Evolutionary conservation across 106 monocot species (phyloP).

Genomic region (Alisma plantagoaquatica): DNA sequence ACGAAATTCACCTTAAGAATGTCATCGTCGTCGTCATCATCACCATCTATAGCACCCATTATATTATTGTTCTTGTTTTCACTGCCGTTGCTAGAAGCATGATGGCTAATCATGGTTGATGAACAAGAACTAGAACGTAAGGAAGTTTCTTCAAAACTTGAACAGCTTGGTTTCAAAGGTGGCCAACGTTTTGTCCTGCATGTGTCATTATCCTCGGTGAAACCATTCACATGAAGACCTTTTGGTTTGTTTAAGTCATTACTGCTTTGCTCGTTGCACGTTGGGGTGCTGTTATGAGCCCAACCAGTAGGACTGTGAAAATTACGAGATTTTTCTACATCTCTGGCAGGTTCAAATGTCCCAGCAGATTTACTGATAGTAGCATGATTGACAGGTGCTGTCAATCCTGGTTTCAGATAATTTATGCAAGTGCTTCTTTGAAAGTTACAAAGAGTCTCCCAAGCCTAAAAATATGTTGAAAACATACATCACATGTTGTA

Average conservation of each 20-base stretch:
- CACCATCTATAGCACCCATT: conserved; percentile 46
- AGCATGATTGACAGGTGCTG: conserved; percentile 21
- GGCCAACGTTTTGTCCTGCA: conserved; percentile 8
- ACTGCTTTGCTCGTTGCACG: conserved; percentile 12
- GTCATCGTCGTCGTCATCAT: too few relatives aligned
- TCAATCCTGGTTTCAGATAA: conserved; percentile 68
- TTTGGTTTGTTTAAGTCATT: conserved; percentile 2
- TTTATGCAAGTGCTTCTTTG: conserved; percentile 24
- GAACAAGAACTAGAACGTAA: conserved; percentile 6
- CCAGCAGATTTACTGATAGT: conserved; percentile 6
- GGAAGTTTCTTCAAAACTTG: conserved; percentile 14
- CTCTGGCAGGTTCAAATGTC: conserved; percentile 7
- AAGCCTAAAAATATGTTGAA: conserved; percentile 43
- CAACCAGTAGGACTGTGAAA: conserved; percentile 2
- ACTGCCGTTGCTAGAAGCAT: conserved; percentile 5
- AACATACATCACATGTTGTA: background rate
- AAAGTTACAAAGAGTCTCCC: conserved; percentile 52
- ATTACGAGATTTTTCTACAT: background rate
- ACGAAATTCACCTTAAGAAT: conserved; percentile 42
- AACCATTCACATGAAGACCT: background rate
- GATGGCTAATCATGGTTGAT: conserved; percentile 3
- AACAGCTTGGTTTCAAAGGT: conserved; percentile 10
- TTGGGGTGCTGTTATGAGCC: background rate
- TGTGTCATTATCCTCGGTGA: background rate
- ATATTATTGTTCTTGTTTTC: conserved; percentile 14